Evolutionary conservation across 164 flowering plant genomes (phyloP).

Genomic region (Echeveria elegans): DNA sequence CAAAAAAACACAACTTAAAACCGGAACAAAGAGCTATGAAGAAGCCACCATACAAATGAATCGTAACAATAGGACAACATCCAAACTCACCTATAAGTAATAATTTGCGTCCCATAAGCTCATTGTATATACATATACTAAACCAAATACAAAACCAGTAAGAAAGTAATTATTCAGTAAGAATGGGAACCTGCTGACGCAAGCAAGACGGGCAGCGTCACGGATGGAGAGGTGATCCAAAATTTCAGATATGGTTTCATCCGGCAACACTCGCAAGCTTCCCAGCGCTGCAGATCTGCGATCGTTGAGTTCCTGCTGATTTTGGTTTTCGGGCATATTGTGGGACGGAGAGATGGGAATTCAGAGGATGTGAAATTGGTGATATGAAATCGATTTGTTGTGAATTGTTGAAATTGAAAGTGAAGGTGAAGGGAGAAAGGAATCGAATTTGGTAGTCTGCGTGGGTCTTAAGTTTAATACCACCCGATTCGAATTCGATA

Average conservation of each 20-base stretch:
- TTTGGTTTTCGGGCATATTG: not conserved
- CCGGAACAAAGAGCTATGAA: too few relatives aligned
- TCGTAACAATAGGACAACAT: too few relatives aligned
- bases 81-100: too few relatives aligned
- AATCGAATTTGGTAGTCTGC: not conserved
- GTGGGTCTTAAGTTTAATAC: not conserved
- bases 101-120: too few relatives aligned
- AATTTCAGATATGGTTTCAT: slow-evolving; percentile 51
- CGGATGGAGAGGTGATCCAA: slow-evolving; percentile 45
- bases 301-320: slow-evolving; percentile 18
- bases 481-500: not conserved
- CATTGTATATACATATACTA: too few relatives aligned
- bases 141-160: too few relatives aligned
- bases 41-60: too few relatives aligned
- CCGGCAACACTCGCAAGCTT: slow-evolving; percentile 53
- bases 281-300: slow-evolving; percentile 77
- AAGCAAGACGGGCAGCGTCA: slow-evolving; percentile 74
- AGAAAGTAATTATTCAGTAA: too few relatives aligned
- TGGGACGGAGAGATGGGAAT: not conserved
- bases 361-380: not conserved
- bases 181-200: slow-evolving; percentile 74
- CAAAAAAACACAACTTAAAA: too few relatives aligned
- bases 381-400: not conserved
- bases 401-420: not conserved
- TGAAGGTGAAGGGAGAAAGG: not conserved